Base-by-base conservation (phyloP, 495 filamentous ascomycete genomes). In the Glonium stellatum region DNA sequence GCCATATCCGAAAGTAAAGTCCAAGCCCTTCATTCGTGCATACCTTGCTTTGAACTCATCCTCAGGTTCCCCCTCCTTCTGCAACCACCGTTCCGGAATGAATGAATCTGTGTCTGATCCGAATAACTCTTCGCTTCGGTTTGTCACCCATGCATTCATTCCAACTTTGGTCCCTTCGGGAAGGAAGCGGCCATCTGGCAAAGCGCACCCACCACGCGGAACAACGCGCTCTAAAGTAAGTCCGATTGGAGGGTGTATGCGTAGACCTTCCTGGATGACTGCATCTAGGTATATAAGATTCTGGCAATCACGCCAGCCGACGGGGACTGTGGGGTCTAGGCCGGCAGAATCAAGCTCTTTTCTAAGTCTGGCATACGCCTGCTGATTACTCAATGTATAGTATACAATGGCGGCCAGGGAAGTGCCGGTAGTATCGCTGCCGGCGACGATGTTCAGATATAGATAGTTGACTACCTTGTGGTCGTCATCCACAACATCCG, bases 381-480 rank as follows among this genome's bases (percentile, higher is more conserved):
- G 54, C 18, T 27, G 54, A 11, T 56, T 18, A 12, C 36, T 6
- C 15, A 18, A 42, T 27, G 25, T 25, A 25, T 56, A 37, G 54
- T 56, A 56, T 5, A 56, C 23, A 25, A 42, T 56, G 21, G 35
- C 27, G 11, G 36, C 5, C 31, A 56, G 19, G 23, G 54, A 36
- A 25, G 21, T 56, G 19, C 31, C 54, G 5, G 54, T 56, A 1
- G 31, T 56, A 36, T 56, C 54, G 34, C 15, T 18, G 34, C 62
- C 62, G 6, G 62, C 60, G 6, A 44, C 35, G 4, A 64, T 13
- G 50, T 75, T 73, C 0, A 63, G 62, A 11, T 72, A 60, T 0
- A 70, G 64, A 35, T 69, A 73, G 6, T 47, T 57, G 18, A 70
- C 60, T 12, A 70, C 53, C 9, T 48, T 59, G 35, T 64, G 59